A percentile compares a stretch with the other conserved stretches of the same genome.
Evolutionary conservation across 176 grass and related monocot genomes (phyloP).

Genomic region (Pontederia crassipes): DNA sequence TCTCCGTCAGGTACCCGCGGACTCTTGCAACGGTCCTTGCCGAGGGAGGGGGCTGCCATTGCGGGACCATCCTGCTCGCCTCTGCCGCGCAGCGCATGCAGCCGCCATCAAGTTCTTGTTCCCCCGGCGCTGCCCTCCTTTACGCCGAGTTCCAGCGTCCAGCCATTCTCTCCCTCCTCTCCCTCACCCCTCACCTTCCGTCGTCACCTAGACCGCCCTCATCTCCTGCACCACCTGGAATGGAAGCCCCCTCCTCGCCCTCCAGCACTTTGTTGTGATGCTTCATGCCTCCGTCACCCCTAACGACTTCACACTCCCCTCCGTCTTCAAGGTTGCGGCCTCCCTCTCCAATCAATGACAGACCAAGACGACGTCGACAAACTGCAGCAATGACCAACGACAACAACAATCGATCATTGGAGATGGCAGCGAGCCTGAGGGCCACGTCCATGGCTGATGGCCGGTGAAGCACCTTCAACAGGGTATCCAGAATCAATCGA

Average conservation of each 20-base stretch:
- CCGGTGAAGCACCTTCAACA: no score
- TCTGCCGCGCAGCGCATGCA: constrained; percentile 56
- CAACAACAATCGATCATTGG: no score
- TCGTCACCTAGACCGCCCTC: constrained; percentile 59
- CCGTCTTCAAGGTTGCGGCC: constrained; percentile 55
- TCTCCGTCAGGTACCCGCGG: no score
- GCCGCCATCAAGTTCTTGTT: constrained; percentile 29
- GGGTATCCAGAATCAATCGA: no score
- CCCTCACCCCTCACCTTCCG: constrained; percentile 49
- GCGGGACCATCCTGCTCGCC: constrained; percentile 22
- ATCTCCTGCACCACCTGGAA: constrained; percentile 61
- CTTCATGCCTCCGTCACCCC: constrained; percentile 48
- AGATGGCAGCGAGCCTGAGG: no score
- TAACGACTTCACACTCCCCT: constrained; percentile 84
- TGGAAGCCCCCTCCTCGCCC: constrained; percentile 33
- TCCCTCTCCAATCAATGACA: constrained; percentile 10
- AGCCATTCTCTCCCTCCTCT: constrained; percentile 25
- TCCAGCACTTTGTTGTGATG: constrained; percentile 48
- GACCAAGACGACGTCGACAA: no score
- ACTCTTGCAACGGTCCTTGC: no score
- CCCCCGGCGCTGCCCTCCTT: constrained; percentile 36
- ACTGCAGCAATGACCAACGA: no score
- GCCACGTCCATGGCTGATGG: no score
- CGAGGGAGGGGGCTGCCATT: no score
- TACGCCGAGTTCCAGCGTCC: constrained; percentile 71